Evolutionary conservation across 2,329 filamentous ascomycete genomes (phyloP).

Genomic region (Clonostachys solani): DNA sequence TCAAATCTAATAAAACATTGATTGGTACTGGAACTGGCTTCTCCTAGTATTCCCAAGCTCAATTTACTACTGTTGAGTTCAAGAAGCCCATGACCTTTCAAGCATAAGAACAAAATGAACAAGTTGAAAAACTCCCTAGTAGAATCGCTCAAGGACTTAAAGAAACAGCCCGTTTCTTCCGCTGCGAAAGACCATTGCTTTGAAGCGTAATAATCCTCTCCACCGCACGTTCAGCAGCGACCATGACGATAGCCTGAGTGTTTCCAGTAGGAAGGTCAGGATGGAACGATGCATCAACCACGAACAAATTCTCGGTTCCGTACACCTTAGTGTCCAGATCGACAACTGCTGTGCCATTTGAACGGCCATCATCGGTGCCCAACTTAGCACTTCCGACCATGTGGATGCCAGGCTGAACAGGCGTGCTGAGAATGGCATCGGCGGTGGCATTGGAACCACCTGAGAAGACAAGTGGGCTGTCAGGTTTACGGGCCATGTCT

Average conservation of each 20-base stretch:
- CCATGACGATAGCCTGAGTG: slow-evolving; percentile 15
- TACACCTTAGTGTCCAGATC: slow-evolving; percentile 21
- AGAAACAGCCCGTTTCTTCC: too few species aligned
- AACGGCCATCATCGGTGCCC: slow-evolving; percentile 20
- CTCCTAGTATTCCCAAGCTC: too few species aligned
- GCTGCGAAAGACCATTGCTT: too few species aligned
- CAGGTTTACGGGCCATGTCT: slow-evolving; percentile 11
- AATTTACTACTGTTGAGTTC: too few species aligned
- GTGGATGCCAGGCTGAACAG: slow-evolving; percentile 13
- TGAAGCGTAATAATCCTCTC: slow-evolving; percentile 10
- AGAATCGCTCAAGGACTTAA: too few species aligned
- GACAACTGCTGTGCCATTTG: slow-evolving; percentile 12
- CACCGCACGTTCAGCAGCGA: slow-evolving; percentile 15
- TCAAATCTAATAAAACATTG: too few species aligned
- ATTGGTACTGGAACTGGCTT: too few species aligned
- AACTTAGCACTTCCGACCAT: slow-evolving; percentile 21
- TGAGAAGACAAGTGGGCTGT: slow-evolving; percentile 8
- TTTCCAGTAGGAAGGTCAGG: slow-evolving; percentile 20
- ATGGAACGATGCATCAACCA: slow-evolving; percentile 21
- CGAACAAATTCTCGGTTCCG: slow-evolving; percentile 21
- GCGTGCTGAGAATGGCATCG: slow-evolving; percentile 13
- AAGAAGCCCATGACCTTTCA: too few species aligned
- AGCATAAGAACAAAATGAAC: too few species aligned
- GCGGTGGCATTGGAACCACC: slow-evolving; percentile 13
- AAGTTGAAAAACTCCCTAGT: accelerated